These are phyloP conservation scores for Nannizzia gypsea DNA, from an alignment of 2,329 filamentous ascomycete genomes.

Conservation along the genomic window DNA sequence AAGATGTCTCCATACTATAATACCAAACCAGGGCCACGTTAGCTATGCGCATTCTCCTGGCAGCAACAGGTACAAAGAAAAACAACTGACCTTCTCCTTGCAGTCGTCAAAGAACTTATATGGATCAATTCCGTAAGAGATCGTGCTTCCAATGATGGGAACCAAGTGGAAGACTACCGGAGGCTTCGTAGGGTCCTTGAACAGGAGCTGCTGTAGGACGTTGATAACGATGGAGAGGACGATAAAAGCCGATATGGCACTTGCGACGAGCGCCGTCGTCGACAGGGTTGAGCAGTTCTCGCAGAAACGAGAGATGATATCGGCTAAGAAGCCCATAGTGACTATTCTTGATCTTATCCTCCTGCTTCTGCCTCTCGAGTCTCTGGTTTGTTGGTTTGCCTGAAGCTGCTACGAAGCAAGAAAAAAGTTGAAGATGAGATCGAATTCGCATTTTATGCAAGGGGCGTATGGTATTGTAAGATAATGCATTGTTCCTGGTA, in stretches of 20 bases:
- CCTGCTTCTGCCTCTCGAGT: neutral
- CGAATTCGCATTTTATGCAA: neutral
- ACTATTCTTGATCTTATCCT: slow-evolving; percentile 4
- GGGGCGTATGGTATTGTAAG: slow-evolving; percentile 4
- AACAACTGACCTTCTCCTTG: slow-evolving; percentile 57
- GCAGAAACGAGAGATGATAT: slow-evolving; percentile 35
- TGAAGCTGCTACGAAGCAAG: too few relatives aligned
- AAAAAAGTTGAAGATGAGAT: neutral
- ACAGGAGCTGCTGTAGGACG: slow-evolving; percentile 64
- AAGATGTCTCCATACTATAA: slow-evolving; percentile 73
- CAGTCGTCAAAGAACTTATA: slow-evolving; percentile 53
- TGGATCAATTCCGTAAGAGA: slow-evolving; percentile 84
- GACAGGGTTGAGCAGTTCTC: slow-evolving; percentile 37
- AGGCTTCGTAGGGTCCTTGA: slow-evolving; percentile 71
- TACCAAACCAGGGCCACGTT: neutral
- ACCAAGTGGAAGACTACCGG: slow-evolving; percentile 55
- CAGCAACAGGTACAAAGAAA: too few relatives aligned
- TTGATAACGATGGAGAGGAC: slow-evolving; percentile 58
- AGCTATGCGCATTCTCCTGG: neutral
- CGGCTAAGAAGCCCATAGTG: slow-evolving; percentile 42
- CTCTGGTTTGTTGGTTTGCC: neutral
- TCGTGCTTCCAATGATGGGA: slow-evolving; percentile 72
- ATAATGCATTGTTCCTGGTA: neutral
- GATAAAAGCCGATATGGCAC: slow-evolving; percentile 39
- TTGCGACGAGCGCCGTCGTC: slow-evolving; percentile 34